Percentiles rank a stretch among this genome's conserved stretches.
These are phyloP conservation scores for Ophiognomonia clavigignenti-juglandacearum DNA, from an alignment of 2,329 filamentous ascomycete genomes.

Conservation along the genomic window DNA sequence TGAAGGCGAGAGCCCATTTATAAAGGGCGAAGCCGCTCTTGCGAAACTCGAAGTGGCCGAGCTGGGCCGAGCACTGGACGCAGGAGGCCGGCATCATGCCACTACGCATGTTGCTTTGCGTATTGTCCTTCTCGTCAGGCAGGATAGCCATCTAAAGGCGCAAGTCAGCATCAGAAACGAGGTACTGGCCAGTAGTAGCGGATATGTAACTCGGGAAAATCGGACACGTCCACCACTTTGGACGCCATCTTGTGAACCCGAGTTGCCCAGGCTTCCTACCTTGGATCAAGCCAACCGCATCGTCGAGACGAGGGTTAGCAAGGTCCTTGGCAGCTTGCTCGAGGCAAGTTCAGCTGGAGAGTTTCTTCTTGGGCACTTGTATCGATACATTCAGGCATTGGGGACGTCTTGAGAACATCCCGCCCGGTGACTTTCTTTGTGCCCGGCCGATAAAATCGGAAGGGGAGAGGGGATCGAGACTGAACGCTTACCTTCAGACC, in stretches of 20 bases:
- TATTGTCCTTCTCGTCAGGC: not conserved
- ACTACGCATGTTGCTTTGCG: not conserved
- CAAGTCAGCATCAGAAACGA: not conserved
- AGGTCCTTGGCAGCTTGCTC: constrained; percentile 20
- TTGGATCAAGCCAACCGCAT: constrained; percentile 34
- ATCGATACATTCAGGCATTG: constrained; percentile 60
- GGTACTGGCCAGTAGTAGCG: not conserved
- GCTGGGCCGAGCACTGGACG: constrained; percentile 36
- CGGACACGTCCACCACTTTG: constrained; percentile 18
- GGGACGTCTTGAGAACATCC: constrained; percentile 30
- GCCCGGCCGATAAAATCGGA: constrained; percentile 28
- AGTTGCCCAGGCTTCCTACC: constrained; percentile 9
- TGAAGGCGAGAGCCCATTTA: constrained; percentile 52
- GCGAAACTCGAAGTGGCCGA: constrained; percentile 44
- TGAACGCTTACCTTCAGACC: constrained; percentile 36
- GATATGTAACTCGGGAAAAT: constrained; percentile 15
- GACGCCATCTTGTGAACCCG: constrained; percentile 2
- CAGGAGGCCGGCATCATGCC: constrained; percentile 32
- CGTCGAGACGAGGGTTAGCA: constrained; percentile 32
- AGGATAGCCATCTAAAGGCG: not conserved
- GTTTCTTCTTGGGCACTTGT: constrained; percentile 61
- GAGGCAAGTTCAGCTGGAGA: constrained; percentile 25
- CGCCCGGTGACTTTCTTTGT: constrained; percentile 62
- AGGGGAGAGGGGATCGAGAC: too few relatives aligned
- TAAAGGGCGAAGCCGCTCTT: constrained; percentile 45